These are phyloP conservation scores for Globisporangium okanoganense DNA, from an alignment of 352 stramenopile species.

Conservation along the genomic window DNA sequence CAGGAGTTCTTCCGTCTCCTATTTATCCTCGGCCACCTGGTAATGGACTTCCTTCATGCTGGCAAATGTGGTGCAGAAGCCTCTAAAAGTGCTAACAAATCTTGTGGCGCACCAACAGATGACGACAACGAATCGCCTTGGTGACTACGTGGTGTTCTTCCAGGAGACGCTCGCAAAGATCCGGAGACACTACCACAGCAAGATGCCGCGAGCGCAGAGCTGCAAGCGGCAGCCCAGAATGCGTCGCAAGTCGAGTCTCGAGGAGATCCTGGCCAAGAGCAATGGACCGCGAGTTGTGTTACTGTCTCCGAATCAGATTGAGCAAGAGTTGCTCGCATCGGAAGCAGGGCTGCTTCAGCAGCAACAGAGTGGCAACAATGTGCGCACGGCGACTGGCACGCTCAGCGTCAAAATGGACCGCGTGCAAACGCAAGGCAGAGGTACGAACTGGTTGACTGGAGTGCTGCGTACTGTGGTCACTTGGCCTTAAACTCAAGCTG, in stretches of 20 bases:
- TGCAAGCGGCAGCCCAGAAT: slow-evolving; percentile 23
- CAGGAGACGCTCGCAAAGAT: slow-evolving; percentile 66
- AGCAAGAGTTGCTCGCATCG: slow-evolving; percentile 1
- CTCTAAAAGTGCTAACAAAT: background rate
- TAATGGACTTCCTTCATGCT: slow-evolving; percentile 10
- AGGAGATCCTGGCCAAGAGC: slow-evolving; percentile 21
- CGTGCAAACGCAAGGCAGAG: slow-evolving; percentile 20
- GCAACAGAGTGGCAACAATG: background rate
- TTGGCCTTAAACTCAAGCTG: background rate
- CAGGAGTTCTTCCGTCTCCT: slow-evolving; percentile 61
- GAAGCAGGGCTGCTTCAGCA: background rate
- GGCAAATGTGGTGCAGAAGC: background rate
- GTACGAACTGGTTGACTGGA: slow-evolving; percentile 11
- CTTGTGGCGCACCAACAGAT: slow-evolving; percentile 29
- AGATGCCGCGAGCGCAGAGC: slow-evolving; percentile 20
- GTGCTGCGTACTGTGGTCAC: background rate
- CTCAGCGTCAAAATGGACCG: slow-evolving; percentile 34
- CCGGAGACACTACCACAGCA: slow-evolving; percentile 39
- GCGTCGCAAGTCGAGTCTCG: slow-evolving; percentile 30
- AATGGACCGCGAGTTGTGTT: background rate
- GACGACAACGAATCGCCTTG: slow-evolving; percentile 59
- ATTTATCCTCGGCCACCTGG: slow-evolving; percentile 72
- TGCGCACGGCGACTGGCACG: background rate
- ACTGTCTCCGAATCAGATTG: slow-evolving; percentile 13
- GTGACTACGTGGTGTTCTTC: slow-evolving; percentile 76